Base-by-base conservation (phyloP, 257 asterid genomes). In the Solanum tacnaense region DNA sequence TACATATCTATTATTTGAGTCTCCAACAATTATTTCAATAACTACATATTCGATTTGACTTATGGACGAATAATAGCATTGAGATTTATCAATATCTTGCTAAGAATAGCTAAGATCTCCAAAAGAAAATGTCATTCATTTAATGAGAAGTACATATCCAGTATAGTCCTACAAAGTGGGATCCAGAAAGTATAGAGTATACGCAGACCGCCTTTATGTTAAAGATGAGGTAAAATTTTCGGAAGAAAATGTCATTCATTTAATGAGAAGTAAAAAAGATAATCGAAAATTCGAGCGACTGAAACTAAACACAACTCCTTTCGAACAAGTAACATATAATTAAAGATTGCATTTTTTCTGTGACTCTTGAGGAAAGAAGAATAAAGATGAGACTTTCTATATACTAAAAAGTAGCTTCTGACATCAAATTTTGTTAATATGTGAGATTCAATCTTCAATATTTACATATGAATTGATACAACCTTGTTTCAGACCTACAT, bases 401-500 rank as follows among this genome's bases (percentile, higher is more conserved):
- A 15, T 41, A 39, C 4, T 78, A 79, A 78, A 23, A 25, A 44
- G 5, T 15, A 41, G 84, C 84, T 15, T 44, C 38, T 25, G 38
- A 2, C 25, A 79, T 44, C 38, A 44, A 13, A 2, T 44, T 25
- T 27, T 32, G 38, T 44, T 9, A 44, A 44, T 9, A 20, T 79
- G 44, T 49, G 27, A 49, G 85, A 18, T 9, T 82, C 85, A 49
- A 82, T 82, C 15, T 82, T 49, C 34, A 81, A 46, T n/a, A 52
- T 79, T 79, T 27, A 52, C 71, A 82, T 5, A 31, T 81, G 41
- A 29, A 49, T 29, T 49, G 46, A 82, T 49, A 82, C 71, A 82
- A 49, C 70, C 68, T 82, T 82, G 27, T 82, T 82, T 4, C 86
- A 82, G 31, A 82, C 3, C 41, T 81, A 81, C 70, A 81, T 81